These are phyloP conservation scores for Starmerella ratchasimensis DNA, from an alignment of 805 yeast species.

Conservation along the genomic window DNA sequence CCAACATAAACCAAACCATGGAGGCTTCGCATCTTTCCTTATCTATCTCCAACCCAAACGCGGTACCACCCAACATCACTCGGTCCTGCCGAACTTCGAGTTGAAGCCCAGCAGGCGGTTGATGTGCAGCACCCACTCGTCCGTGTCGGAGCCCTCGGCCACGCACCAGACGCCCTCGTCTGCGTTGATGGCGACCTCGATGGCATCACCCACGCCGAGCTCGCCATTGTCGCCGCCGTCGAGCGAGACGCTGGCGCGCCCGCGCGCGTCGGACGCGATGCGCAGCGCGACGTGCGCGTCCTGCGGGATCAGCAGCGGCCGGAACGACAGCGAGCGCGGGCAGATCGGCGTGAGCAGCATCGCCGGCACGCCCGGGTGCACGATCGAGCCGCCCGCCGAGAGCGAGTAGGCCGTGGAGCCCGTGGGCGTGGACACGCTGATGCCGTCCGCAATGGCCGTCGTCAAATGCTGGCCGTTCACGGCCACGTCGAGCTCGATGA, in stretches of 20 bases:
- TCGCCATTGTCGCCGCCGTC: constrained; percentile 73
- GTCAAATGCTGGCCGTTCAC: constrained; percentile 77
- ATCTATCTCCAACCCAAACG: too few species aligned
- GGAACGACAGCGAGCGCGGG: constrained; percentile 77
- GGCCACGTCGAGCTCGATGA: constrained; percentile 69
- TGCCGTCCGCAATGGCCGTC: constrained; percentile 84
- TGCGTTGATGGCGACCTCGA: constrained; percentile 22
- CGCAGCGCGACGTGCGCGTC: constrained; percentile 45
- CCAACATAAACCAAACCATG: too few species aligned
- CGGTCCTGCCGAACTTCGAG: constrained; percentile 45
- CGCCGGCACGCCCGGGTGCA: constrained; percentile 76
- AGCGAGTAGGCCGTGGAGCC: constrained; percentile 91
- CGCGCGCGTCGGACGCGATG: constrained; percentile 26
- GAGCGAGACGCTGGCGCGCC: constrained; percentile 45
- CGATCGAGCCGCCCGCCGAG: constrained; percentile 83
- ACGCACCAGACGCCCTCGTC: constrained; percentile 71
- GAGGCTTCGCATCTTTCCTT: too few species aligned
- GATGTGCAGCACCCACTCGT: constrained; percentile 86
- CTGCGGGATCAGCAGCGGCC: constrained; percentile 75
- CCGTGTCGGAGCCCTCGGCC: constrained; percentile 45
- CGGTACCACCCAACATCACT: too few species aligned
- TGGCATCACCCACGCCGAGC: constrained; percentile 51
- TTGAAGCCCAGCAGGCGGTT: constrained; percentile 83
- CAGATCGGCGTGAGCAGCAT: constrained; percentile 79
- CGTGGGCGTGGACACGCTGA: constrained; percentile 76